Evolutionary conservation across 768 basidiomycete species (phyloP).

Genomic region (Leccinum ochraceum): DNA sequence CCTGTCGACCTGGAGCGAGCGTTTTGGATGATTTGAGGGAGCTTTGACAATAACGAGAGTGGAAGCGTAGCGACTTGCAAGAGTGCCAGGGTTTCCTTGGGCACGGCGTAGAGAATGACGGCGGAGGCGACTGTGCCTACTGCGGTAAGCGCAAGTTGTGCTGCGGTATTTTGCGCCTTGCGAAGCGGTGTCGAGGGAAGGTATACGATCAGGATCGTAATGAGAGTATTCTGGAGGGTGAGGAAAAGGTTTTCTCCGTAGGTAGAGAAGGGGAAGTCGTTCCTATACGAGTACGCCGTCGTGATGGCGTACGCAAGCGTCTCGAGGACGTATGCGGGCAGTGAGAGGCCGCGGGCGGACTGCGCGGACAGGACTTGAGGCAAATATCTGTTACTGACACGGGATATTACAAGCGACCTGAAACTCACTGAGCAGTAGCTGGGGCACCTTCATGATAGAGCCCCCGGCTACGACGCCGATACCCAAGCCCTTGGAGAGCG

Average conservation of each 20-base stretch:
- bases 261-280: conserved; percentile 91
- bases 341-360: conserved; percentile 85
- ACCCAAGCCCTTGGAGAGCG: conserved; percentile 89
- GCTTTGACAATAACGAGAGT: conserved; percentile 86
- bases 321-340: conserved; percentile 87
- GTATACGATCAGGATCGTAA: conserved; percentile 83
- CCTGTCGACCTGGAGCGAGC: conserved; percentile 76
- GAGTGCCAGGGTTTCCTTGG: conserved; percentile 54
- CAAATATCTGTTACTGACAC: background rate
- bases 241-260: conserved; percentile 98
- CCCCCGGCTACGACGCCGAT: conserved; percentile 92
- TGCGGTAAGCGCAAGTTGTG: conserved; percentile 34
- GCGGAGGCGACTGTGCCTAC: conserved; percentile 37
- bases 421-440: conserved; percentile 76
- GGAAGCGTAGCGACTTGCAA: conserved; percentile 89
- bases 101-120: conserved; percentile 47
- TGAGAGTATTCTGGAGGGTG: conserved; percentile 82
- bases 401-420: background rate
- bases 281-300: conserved; percentile 81
- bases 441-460: conserved; percentile 95
- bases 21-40: conserved; percentile 92
- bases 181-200: conserved; percentile 44
- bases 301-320: conserved; percentile 90
- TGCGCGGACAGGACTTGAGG: conserved; percentile 61
- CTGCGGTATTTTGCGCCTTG: conserved; percentile 27